Base-by-base conservation (phyloP, 495 filamentous ascomycete genomes). In the Hyaloscypha finlandica region DNA sequence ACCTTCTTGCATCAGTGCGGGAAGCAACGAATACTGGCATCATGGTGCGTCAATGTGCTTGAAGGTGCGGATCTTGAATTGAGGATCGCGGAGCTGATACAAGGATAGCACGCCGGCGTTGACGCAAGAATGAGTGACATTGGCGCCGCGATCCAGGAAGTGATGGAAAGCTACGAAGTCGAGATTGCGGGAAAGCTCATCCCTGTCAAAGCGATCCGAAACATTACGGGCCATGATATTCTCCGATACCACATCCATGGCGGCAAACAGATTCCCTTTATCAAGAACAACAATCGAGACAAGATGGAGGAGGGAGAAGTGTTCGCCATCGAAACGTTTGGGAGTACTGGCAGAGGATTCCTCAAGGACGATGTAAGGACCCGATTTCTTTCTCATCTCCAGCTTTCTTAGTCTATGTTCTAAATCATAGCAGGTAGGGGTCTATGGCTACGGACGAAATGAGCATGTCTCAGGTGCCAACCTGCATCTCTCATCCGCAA, bases 251-350 rank as follows among this genome's bases (percentile, higher is more conserved):
- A 87, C 72, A 97, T 97, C 70, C 93, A 97, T 78, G 92, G 93
- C 58, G 83, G 80, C 42, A 97, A 96, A 82, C 92, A 89, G 76
- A 88, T 97, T 45, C 93, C 93, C 12, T 94, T 96, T 68, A 89
- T 96, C 59, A 96, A 95, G 81, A 86, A 84, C 65, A 80, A 79
- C 52, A 89, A 92, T 71, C 82, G 83, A 68, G 92, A 89, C 51
- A 93, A 90, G 79, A 97, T 97, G 93, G 93, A 96, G 81, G 93
- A 96, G 77, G 92, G 92, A 25, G 93, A 97, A 73, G 85, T 91
- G 19, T 97, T 94, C 74, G 93, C 93, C 55, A 96, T 97, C 66
- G 93, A 97, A 77, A 97, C 93, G 16, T 97, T 97, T 70, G 93
- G 93, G 48, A 94, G 89, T 80, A 97, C 93, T 61, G 93, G 93